A percentile compares a stretch with the other conserved stretches of the same genome.
These are phyloP conservation scores for Lolium rigidum DNA, from an alignment of 176 grass and related monocot genomes.

Conservation along the genomic window DNA sequence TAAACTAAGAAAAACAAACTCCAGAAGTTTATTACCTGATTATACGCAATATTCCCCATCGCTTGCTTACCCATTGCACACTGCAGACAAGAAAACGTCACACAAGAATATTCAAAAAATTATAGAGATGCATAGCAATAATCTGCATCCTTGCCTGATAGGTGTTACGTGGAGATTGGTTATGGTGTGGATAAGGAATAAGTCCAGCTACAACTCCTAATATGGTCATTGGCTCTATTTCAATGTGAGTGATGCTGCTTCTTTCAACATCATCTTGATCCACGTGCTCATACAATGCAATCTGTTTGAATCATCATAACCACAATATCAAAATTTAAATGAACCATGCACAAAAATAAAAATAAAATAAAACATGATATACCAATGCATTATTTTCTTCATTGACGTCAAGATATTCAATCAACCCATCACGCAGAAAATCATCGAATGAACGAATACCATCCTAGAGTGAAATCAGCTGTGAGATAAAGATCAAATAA, in stretches of 20 bases:
- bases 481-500: slow-evolving; percentile 37
- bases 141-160: slow-evolving; percentile 73
- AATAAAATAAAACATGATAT: slow-evolving; percentile 34
- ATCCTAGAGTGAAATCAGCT: slow-evolving; percentile 61
- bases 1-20: slow-evolving; percentile 32
- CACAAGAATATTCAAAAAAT: slow-evolving; percentile 23
- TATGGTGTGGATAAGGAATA: slow-evolving; percentile 98
- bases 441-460: slow-evolving; percentile 90
- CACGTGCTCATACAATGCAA: slow-evolving; percentile 86
- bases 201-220: slow-evolving; percentile 93
- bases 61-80: slow-evolving; percentile 99
- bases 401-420: slow-evolving; percentile 98
- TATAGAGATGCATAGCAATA: not conserved
- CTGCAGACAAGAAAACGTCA: slow-evolving; percentile 53
- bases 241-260: slow-evolving; percentile 85
- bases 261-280: slow-evolving; percentile 78
- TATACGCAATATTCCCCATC: slow-evolving; percentile 97
- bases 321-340: slow-evolving; percentile 28
- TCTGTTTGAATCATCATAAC: slow-evolving; percentile 61
- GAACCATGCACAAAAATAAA: slow-evolving; percentile 33
- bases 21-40: slow-evolving; percentile 67
- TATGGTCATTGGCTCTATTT: slow-evolving; percentile 89
- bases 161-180: slow-evolving; percentile 97
- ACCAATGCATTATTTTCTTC: slow-evolving; percentile 99
- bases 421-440: slow-evolving; percentile 92